Conservation (phyloP, 345 rosid species). For the Euclidium syriacum region DNA sequence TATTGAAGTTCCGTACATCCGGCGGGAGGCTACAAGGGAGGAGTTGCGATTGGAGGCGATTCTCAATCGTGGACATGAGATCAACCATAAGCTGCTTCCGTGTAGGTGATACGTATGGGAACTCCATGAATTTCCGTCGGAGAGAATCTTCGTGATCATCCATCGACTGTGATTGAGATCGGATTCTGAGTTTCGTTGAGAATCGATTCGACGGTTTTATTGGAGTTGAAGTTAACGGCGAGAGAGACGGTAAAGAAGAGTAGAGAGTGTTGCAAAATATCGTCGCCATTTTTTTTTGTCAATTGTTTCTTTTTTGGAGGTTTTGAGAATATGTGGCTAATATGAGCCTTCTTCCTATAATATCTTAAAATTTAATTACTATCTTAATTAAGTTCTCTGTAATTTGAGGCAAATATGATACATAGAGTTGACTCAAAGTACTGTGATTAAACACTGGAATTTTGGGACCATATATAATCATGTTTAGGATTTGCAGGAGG, state of each 20-base stretch:
- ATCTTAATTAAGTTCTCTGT: no score
- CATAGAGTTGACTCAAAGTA: no score
- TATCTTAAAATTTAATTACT: no score
- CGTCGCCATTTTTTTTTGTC: slow-evolving; percentile 38
- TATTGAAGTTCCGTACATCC: slow-evolving; percentile 53
- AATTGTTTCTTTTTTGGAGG: background rate
- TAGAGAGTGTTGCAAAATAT: slow-evolving; percentile 24
- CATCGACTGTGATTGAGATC: slow-evolving; percentile 31
- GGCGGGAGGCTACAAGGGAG: slow-evolving; percentile 59
- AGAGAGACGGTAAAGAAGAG: slow-evolving; percentile 15
- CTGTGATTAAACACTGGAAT: no score
- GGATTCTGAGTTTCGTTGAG: slow-evolving; percentile 3
- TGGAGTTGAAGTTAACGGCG: background rate
- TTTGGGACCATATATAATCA: no score
- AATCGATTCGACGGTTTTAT: slow-evolving; percentile 10
- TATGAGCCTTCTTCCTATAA: background rate
- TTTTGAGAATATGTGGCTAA: slow-evolving; percentile 19
- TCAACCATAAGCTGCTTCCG: slow-evolving; percentile 53
- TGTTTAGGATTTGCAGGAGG: no score
- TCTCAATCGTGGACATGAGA: slow-evolving; percentile 61
- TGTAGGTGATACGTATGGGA: slow-evolving; percentile 52
- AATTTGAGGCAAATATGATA: no score
- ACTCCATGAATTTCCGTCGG: slow-evolving; percentile 48
- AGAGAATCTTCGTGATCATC: slow-evolving; percentile 29
- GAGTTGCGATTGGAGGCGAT: slow-evolving; percentile 49